Base-by-base conservation (phyloP, 495 filamentous ascomycete genomes). In the Neurospora pannonica region DNA sequence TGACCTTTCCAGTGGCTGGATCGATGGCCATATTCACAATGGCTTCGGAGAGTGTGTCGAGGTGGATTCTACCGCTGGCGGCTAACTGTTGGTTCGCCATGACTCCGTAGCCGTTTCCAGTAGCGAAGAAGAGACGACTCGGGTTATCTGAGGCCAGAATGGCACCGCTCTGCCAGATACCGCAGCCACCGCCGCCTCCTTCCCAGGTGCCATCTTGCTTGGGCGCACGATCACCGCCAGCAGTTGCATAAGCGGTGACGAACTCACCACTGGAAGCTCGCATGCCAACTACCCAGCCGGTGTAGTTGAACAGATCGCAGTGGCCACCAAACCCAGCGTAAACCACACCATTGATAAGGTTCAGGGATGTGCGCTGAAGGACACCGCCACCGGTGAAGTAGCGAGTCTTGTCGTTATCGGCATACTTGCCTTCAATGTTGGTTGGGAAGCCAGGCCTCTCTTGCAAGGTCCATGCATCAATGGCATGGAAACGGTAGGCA, bases 271-370 rank as follows among this genome's bases (percentile, higher is more conserved):
- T 76, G 46, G 46, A 74, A 15, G 76, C 73, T 36, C 75, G 75
- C 74, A 81, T 79, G 9, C 77, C 80, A 15, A 79, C 75, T 31
- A 81, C 74, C 79, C 80, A 81, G 38, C 80, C 80, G 28, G 75
- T 78, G 72, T 77, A 77, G 71, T 77, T 80, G 60, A 75, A 79
- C 39, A 71, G 38, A 74, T 82, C 81, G 75, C 83, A 83, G 69
- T 83, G 79, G 24, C 78, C 78, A 70, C 79, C 82, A 74, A 85
- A 85, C 5, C 77, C 82, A 13, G 79, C 83, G 69, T 82, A 84
- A 11, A 84, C 76, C 46, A 80, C 73, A n/a, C 76, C 77, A 37
- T 82, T 79, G 43, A 84, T 74, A n/a, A 79, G 70, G 46, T 79
- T 79, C 24, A 85, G 74, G 36, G 83, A 75, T 36, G 82, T 78